These are phyloP conservation scores for Rhodotorula sp. DNA, from an alignment of 1,284 basidiomycete species.

Conservation along the genomic window DNA sequence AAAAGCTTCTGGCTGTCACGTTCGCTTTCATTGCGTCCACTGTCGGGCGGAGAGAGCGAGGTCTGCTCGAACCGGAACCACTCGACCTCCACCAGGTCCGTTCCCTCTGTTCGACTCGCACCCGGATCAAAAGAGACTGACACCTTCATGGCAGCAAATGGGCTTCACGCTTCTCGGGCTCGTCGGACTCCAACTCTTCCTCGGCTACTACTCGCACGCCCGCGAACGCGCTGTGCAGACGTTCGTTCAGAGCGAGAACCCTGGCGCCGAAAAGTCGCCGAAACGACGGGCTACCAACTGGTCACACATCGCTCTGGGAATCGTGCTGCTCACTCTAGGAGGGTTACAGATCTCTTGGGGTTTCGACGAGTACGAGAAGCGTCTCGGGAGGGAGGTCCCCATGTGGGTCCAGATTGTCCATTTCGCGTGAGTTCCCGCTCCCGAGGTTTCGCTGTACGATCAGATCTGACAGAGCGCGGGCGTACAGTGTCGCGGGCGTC, in stretches of 20 bases:
- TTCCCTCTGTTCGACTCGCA: background rate
- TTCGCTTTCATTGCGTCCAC: background rate
- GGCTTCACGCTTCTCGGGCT: constrained; percentile 21
- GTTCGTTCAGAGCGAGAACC: background rate
- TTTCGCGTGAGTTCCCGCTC: constrained; percentile 7
- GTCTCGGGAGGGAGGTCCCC: background rate
- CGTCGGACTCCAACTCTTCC: background rate
- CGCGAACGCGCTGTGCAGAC: background rate
- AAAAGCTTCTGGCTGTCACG: background rate
- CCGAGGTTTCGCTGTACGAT: too few relatives aligned
- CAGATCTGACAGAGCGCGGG: too few relatives aligned
- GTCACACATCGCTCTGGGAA: constrained; percentile 18
- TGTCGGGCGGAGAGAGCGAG: background rate
- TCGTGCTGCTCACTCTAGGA: constrained; percentile 5
- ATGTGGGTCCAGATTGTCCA: constrained; percentile 17
- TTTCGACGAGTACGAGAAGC: constrained; percentile 3
- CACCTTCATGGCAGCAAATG: constrained; percentile 1
- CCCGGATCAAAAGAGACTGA: too few relatives aligned
- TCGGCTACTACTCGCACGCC: constrained; percentile 6
- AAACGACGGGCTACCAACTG: constrained; percentile 16
- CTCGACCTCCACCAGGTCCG: constrained; percentile 17
- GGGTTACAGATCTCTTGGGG: constrained; percentile 28
- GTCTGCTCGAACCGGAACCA: accelerated
- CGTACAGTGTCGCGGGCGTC: constrained; percentile 16
- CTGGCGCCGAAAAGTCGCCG: background rate